phyloP scores from a whole-genome alignment of 2,329 filamentous ascomycete genomes.

The Fusarium decemcellulare region DNA sequence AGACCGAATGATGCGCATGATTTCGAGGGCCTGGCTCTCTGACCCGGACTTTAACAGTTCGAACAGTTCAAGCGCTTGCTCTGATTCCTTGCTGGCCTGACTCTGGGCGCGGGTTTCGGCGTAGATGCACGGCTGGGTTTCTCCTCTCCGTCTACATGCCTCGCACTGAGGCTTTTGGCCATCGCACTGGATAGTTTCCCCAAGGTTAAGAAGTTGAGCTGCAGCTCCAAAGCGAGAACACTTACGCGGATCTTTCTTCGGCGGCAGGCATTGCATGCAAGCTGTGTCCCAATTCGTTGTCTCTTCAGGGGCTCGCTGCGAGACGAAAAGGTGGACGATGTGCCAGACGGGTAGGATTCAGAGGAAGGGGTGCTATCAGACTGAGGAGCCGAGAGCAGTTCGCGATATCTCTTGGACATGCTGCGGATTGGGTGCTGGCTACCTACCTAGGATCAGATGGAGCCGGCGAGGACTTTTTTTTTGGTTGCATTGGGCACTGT shows the following conservation, averaged over 20 bases:
- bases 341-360: conserved; percentile 10
- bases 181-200: conserved; percentile 6
- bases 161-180: conserved; percentile 19
- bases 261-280: conserved; percentile 23
- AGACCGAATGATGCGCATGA: conserved; percentile 20
- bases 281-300: conserved; percentile 23
- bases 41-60: conserved; percentile 14
- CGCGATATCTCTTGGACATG: conserved; percentile 36
- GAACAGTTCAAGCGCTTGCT: conserved; percentile 27
- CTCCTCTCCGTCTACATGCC: conserved; percentile 22
- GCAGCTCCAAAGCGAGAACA: no score
- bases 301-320: conserved; percentile 24
- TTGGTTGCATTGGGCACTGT: not conserved
- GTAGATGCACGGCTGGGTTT: conserved; percentile 15
- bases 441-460: not conserved
- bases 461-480: not conserved
- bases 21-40: conserved; percentile 26
- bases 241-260: conserved; percentile 31
- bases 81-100: conserved; percentile 21
- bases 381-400: conserved; percentile 10
- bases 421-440: not conserved
- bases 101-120: conserved; percentile 5
- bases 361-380: not conserved
- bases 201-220: not conserved
- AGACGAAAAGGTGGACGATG: conserved; percentile 18